phyloP scores from a whole-genome alignment of 176 grass and related monocot genomes.

The Pontederia crassipes region DNA sequence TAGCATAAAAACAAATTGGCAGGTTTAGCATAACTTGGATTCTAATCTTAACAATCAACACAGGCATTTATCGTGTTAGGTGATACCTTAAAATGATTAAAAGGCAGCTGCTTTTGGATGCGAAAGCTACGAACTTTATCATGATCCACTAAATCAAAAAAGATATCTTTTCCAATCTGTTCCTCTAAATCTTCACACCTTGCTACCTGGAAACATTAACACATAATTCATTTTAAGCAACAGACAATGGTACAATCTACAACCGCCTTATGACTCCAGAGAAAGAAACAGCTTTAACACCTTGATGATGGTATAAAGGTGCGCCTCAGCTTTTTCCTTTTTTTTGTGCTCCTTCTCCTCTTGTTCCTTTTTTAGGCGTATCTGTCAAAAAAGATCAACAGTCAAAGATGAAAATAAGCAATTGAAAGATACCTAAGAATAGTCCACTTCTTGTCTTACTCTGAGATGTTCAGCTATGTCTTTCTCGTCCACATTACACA shows the following conservation, averaged over 20 bases:
- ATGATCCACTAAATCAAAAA: slow-evolving; percentile 97
- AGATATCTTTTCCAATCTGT: slow-evolving; percentile 96
- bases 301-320: slow-evolving; percentile 99
- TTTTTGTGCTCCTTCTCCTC: slow-evolving; percentile 95
- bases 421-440: slow-evolving; percentile 3
- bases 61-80: background rate
- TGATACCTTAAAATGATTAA: slow-evolving; percentile 82
- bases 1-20: slow-evolving; percentile 5
- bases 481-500: slow-evolving; percentile 95
- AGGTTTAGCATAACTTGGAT: slow-evolving; percentile 2
- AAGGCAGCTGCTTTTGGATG: slow-evolving; percentile 85
- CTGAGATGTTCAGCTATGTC: slow-evolving; percentile 91
- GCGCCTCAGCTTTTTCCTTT: slow-evolving; percentile 98
- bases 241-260: slow-evolving; percentile 9
- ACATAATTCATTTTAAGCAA: background rate
- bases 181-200: slow-evolving; percentile 63
- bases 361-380: slow-evolving; percentile 91
- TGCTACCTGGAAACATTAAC: slow-evolving; percentile 46
- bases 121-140: slow-evolving; percentile 94
- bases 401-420: slow-evolving; percentile 14
- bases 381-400: slow-evolving; percentile 33
- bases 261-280: background rate
- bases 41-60: slow-evolving; percentile 8
- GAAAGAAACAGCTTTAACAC: slow-evolving; percentile 27
- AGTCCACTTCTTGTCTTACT: slow-evolving; percentile 39